A percentile compares a stretch with the other conserved stretches of the same genome.
phyloP scores from a whole-genome alignment of 1,139 yeast species.

The Kurtzmaniella quercitrusa region DNA sequence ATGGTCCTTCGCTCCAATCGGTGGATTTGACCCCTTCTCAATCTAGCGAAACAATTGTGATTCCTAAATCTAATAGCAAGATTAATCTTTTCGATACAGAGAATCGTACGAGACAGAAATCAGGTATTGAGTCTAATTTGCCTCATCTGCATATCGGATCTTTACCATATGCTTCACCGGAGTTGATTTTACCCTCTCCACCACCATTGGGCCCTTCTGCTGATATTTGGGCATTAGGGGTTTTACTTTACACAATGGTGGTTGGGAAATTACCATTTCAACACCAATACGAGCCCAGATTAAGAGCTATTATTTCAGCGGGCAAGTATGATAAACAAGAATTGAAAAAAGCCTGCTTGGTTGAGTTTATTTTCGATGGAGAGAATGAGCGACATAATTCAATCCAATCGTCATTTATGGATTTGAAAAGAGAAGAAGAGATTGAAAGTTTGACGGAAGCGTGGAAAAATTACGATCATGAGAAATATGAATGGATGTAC shows the following conservation, averaged over 20 bases:
- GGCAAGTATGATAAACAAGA: slow-evolving; percentile 55
- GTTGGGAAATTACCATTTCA: slow-evolving; percentile 78
- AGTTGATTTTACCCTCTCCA: slow-evolving; percentile 61
- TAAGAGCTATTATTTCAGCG: slow-evolving; percentile 66
- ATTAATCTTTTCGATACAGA: not conserved
- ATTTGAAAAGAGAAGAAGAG: slow-evolving; percentile 18
- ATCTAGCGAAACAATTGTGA: slow-evolving; percentile 10
- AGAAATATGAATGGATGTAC: slow-evolving; percentile 28
- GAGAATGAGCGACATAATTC: slow-evolving; percentile 12
- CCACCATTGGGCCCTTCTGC: slow-evolving; percentile 70
- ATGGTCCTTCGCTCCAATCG: slow-evolving; percentile 36
- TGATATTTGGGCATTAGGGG: slow-evolving; percentile 92
- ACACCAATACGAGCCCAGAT: slow-evolving; percentile 75
- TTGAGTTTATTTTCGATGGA: slow-evolving; percentile 20
- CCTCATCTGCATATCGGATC: slow-evolving; percentile 81
- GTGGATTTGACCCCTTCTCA: slow-evolving; percentile 29
- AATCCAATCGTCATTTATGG: slow-evolving; percentile 18
- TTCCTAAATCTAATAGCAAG: slow-evolving; percentile 1
- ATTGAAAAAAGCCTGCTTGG: slow-evolving; percentile 30
- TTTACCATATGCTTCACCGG: slow-evolving; percentile 90
- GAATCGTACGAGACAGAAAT: not conserved
- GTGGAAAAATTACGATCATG: slow-evolving; percentile 20
- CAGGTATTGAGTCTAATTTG: slow-evolving; percentile 33
- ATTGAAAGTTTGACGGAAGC: slow-evolving; percentile 10
- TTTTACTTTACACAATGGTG: slow-evolving; percentile 66